Percentiles rank a stretch among this genome's conserved stretches.
Evolutionary conservation across 1,284 basidiomycete genomes (phyloP).

Genomic region (Tausonia pullulans): DNA sequence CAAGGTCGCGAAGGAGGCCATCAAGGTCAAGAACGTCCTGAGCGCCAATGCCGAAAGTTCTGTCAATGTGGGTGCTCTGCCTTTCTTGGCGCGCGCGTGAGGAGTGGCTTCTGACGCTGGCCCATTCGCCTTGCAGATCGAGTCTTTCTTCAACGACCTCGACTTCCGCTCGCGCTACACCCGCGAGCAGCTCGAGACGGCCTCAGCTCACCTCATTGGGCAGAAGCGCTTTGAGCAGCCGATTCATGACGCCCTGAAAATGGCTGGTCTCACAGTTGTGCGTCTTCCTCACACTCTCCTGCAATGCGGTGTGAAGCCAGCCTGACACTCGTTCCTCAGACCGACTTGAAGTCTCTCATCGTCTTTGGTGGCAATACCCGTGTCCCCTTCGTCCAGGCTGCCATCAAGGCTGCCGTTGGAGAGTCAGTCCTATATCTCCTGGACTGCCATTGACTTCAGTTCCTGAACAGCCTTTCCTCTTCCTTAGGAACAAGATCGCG

Average conservation of each 20-base stretch:
- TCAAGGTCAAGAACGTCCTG: conserved; percentile 79
- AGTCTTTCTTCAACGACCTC: conserved; percentile 78
- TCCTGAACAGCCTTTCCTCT: background rate
- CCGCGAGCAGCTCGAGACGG: conserved; percentile 64
- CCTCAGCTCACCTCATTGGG: conserved; percentile 46
- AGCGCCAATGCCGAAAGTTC: conserved; percentile 80
- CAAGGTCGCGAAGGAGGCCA: conserved; percentile 87
- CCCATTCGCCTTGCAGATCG: conserved; percentile 45
- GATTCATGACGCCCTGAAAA: conserved; percentile 60
- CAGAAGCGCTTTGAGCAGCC: conserved; percentile 55
- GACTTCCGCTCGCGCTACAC: conserved; percentile 75
- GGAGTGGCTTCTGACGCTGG: background rate
- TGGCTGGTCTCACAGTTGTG: conserved; percentile 47
- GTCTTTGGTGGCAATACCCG: conserved; percentile 81
- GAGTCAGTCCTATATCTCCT: conserved; percentile 35
- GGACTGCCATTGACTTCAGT: background rate
- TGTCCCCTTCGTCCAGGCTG: conserved; percentile 81
- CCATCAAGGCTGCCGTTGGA: conserved; percentile 63
- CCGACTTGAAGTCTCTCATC: conserved; percentile 76
- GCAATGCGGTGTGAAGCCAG: background rate
- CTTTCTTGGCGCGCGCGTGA: background rate
- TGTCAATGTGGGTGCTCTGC: conserved; percentile 45
- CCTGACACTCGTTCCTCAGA: conserved; percentile 33
- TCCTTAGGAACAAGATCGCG: conserved; percentile 59
- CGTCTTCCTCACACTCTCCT: background rate